Base-by-base conservation (phyloP, 495 filamentous ascomycete genomes). In the Penicillium silybi region DNA sequence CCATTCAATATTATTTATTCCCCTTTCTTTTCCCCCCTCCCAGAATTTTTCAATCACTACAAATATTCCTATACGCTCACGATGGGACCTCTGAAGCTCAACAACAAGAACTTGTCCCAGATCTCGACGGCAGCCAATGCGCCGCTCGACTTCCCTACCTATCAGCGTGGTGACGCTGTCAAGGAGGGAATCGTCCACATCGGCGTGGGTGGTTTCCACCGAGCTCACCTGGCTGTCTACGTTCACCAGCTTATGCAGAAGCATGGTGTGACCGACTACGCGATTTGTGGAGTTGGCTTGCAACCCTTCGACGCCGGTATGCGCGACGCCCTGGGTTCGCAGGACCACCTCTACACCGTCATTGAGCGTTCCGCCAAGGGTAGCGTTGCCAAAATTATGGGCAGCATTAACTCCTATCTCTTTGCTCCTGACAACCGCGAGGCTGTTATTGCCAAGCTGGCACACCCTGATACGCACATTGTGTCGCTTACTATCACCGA, bases 401-500 rank as follows among this genome's bases (percentile, higher is more conserved):
- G 74, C 48, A 67, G 70, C 58, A 77, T 77, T 60, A 76, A 76
- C 59, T 76, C 72, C 54, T 77, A 65, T 58, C 67, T 77, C 35
- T 76, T 70, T 39, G 74, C 74, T 3, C 71, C 70, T 1, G 74
- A 77, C 39, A 32, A 77, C 55, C 72, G 72, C 50, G 70, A 75
- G 52, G 71, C 72, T 17, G 71, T 76, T 23, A 65, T 77, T 41
- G 69, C 67, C 51, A 77, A 77, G 66, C 73, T 77, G 71, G 74
- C 72, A 9, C 71, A 77, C 58, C 69, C 71, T 0, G 74, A 77
- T 61, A 77, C 74, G 29, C 71, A 69, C 56, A 77, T 77, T 37
- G 74, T 77, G 18, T 77, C 74, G 22, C 70, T 77, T 49, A 77
- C 74, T 53, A 76, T 77, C 63, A 77, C 74, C 50, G 74, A 77